phyloP scores from a whole-genome alignment of 2,329 filamentous ascomycete species.

The Pseudocercospora musae region DNA sequence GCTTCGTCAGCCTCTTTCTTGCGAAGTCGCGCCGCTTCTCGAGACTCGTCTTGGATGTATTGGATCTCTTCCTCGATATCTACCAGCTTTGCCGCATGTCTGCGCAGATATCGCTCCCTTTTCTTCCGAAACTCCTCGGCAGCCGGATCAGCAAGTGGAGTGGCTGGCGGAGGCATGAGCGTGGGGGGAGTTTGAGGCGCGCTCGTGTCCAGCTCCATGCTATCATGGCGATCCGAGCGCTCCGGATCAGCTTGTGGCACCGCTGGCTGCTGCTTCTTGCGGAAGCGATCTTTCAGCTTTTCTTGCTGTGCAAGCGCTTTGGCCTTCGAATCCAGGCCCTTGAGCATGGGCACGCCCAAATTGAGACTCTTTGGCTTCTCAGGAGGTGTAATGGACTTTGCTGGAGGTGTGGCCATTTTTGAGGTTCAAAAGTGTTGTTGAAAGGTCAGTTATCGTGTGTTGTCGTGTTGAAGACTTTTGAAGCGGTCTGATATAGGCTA shows the following conservation, averaged over 20 bases:
- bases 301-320: background rate
- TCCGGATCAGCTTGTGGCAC: background rate
- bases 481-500: background rate
- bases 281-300: background rate
- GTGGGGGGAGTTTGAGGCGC: background rate
- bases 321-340: background rate
- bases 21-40: slow-evolving; percentile 17
- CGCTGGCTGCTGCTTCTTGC: background rate
- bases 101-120: slow-evolving; percentile 9
- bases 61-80: slow-evolving; percentile 23
- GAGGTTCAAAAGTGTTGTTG: too few relatives aligned
- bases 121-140: slow-evolving; percentile 7
- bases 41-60: slow-evolving; percentile 21
- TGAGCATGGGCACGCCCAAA: background rate
- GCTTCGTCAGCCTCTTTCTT: slow-evolving; percentile 20
- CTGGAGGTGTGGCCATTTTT: too few relatives aligned
- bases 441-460: background rate
- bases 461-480: background rate
- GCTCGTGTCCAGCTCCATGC: background rate
- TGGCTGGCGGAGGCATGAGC: slow-evolving; percentile 1
- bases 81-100: slow-evolving; percentile 12
- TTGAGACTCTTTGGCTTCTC: background rate
- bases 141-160: background rate
- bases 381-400: background rate
- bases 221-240: background rate